A percentile compares a stretch with the other conserved stretches of the same genome.
Conservation (phyloP, 78 protist genomes). For the Bodo saltans region DNA sequence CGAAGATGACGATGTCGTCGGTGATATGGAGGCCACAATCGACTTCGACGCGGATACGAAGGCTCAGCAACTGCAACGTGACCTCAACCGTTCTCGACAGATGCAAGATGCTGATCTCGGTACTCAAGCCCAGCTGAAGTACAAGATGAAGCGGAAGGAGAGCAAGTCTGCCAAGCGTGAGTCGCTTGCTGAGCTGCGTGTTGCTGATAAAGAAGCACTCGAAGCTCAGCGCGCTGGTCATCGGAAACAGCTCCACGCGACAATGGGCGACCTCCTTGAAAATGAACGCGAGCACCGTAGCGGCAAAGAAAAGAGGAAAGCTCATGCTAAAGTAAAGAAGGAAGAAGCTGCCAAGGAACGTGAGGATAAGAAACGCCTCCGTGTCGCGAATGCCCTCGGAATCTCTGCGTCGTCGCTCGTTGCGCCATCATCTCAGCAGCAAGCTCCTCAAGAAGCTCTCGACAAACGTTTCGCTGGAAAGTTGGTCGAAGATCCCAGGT, state of each 20-base stretch:
- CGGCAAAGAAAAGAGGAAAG: background rate
- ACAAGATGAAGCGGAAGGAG: background rate
- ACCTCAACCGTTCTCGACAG: background rate
- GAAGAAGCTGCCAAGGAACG: too few relatives aligned
- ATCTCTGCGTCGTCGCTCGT: too few relatives aligned
- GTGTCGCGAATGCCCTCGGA: too few relatives aligned
- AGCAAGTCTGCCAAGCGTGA: background rate
- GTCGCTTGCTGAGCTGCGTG: background rate
- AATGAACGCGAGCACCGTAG: background rate
- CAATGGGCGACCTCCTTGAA: background rate
- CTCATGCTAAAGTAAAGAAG: background rate
- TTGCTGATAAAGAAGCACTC: background rate
- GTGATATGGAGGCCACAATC: background rate
- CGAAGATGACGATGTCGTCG: background rate
- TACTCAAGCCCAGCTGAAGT: background rate
- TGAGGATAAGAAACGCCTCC: too few relatives aligned
- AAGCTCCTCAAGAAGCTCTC: background rate
- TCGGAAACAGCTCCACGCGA: background rate
- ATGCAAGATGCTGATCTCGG: background rate
- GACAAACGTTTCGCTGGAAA: background rate
- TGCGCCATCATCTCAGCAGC: too few relatives aligned
- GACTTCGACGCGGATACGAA: background rate
- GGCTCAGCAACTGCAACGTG: background rate
- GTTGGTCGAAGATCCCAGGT: background rate
- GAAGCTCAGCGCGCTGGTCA: background rate